These are phyloP conservation scores for Penicillium manginii DNA, from an alignment of 495 filamentous ascomycete species.

Conservation along the genomic window DNA sequence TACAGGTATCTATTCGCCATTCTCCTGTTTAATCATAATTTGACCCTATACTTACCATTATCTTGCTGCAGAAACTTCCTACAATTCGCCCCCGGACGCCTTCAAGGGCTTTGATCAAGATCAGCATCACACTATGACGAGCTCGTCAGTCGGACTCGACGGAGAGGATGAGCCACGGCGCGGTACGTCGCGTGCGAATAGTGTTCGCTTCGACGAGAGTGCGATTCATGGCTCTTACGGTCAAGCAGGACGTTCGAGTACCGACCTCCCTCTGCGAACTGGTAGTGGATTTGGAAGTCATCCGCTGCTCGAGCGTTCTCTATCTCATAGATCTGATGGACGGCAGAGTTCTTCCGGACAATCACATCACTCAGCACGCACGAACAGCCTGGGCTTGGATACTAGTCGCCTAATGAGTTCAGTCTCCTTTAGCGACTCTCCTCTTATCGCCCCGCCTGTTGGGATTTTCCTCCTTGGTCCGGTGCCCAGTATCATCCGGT, in stretches of 20 bases:
- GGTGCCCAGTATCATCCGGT: constrained; percentile 91
- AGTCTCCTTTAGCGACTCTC: constrained; percentile 64
- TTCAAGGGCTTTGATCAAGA: constrained; percentile 87
- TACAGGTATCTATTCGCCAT: constrained; percentile 62
- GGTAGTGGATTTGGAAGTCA: constrained; percentile 82
- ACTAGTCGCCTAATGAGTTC: constrained; percentile 65
- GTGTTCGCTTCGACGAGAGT: constrained; percentile 98
- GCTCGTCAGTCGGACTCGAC: constrained; percentile 73
- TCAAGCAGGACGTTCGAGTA: constrained; percentile 76
- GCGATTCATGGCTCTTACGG: constrained; percentile 90
- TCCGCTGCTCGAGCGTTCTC: constrained; percentile 82
- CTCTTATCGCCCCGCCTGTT: constrained; percentile 72
- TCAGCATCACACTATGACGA: constrained; percentile 65
- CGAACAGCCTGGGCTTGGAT: constrained; percentile 82
- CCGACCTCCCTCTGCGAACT: constrained; percentile 76
- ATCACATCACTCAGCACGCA: constrained; percentile 78
- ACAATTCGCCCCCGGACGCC: constrained; percentile 72
- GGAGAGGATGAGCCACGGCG: constrained; percentile 89
- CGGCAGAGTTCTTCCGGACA: constrained; percentile 88
- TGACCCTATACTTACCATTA: neutral
- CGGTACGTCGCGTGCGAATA: constrained; percentile 92
- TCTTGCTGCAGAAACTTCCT: constrained; percentile 63
- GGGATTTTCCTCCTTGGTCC: constrained; percentile 81
- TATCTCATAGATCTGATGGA: constrained; percentile 97
- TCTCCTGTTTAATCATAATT: neutral